Evolutionary conservation across 2,329 filamentous ascomycete genomes (phyloP), one percentile per base, ranked within the genome.

Genomic region (Domatiomyces catenatus): DNA sequence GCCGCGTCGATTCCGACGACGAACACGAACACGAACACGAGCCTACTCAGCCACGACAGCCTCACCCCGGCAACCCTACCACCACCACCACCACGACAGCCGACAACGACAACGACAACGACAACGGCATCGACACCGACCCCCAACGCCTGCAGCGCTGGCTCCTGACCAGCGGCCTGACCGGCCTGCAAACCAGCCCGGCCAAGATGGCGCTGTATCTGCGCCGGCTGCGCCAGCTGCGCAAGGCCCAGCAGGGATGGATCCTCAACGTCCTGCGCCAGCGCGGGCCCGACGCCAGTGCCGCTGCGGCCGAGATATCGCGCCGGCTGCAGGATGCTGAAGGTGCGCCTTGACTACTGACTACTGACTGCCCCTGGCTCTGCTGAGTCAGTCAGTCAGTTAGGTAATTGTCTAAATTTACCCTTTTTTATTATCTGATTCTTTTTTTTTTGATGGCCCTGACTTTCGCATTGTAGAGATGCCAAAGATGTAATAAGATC

Each of bases 111-210:
- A 50, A 56, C 24, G 50, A 51, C n/a, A 22, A 42, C 8, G 58
- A 59, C 47, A 36, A 39, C 44, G 50, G 52, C 44, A 50, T 57
- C 24, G 50, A 51, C n/a, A 22, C 44, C 8, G 58, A 59, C 47
- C 58, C 58, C 12, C 59, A 61, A 47, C 55, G 59, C 15, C 47
- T 59, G 2, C 59, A 61, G 32, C 55, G 59, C 17, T 61, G 57
- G 55, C 57, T 61, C 5, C 54, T 61, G 17, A 56, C 55, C 17
- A 53, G 53, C 1, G 59, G 59, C 19, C 48, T 59, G 12, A 44
- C 46, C n/a, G 55, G 57, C 20, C 43, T 60, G 5, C 54, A 60
- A 43, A 47, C 52, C 5, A 49, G 50, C 12, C 47, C 32, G 22
- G n/a, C 1, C 6, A 53, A 44, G 22, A 46, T 58, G 44, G 43